Base-by-base conservation (phyloP, 140 eudicot species). In the Flaveria floridana region DNA sequence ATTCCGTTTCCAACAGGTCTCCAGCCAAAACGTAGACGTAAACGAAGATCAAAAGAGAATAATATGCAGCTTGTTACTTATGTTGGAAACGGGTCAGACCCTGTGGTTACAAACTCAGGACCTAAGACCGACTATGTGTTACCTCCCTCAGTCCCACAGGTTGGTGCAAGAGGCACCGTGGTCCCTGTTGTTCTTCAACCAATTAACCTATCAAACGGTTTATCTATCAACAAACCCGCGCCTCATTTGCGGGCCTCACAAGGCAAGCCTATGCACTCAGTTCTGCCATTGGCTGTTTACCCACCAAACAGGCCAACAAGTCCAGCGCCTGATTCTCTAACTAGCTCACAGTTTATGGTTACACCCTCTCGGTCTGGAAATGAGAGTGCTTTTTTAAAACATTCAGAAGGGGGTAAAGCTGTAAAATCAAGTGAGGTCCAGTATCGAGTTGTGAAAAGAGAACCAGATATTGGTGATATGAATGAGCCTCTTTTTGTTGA, bases 111-210 rank as follows among this genome's bases (percentile, higher is more conserved):
- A 58, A 48, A 51, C 41, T 68, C 74, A 53, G 6, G 6, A 30
- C 37, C 37, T 30, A 30, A 30, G 37, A 30, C 37, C 37, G 37
- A 30, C 37, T 30, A 3, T 30, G 37, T 30, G 37, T 3, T 30
- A 30, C 12, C 74, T 39, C 74, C 90, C 1, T 69, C 80, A 10
- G 87, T 83, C 47, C 84, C 86, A 21, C 86, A 78, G 1, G 88
- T 80, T 67, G 95, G 90, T 39, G 82, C 74, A 4, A 80, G 96
- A 84, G 91, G 90, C 46, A 79, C 79, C 8, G 85, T 90, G 71
- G 89, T 84, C 64, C 97, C 99, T 30, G 96, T 85, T 58, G 78
- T 85, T 65, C 90, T 90, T 18, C 87, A 87, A 82, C 91, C 96
- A 14, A 72, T 73, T 26, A 86, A 75, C 74, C 11, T 72, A 44